Conservation (phyloP, 805 yeast species). For the Candida orba region DNA sequence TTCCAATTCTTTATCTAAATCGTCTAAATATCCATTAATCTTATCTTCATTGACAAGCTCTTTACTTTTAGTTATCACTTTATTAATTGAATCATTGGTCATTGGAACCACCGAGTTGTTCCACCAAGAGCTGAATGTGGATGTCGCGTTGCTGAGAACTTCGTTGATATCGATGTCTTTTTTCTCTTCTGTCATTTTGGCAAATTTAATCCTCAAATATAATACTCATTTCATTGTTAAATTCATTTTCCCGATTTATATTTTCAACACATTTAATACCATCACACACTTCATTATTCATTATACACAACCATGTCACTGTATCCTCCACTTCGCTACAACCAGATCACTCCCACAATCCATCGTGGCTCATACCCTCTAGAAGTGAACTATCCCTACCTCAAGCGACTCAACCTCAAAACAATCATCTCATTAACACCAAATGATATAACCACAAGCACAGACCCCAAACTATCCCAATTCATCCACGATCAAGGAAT, state of each 20-base stretch:
- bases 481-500: conserved; percentile 54
- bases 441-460: conserved; percentile 49
- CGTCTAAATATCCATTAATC: conserved; percentile 62
- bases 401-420: conserved; percentile 55
- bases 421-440: conserved; percentile 80
- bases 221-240: too few relatives aligned
- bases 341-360: conserved; percentile 55
- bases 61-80: conserved; percentile 29
- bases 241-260: too few relatives aligned
- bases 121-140: too few relatives aligned
- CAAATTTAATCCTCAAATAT: too few relatives aligned
- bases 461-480: conserved; percentile 41
- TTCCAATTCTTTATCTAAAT: conserved; percentile 68
- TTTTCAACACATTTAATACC: too few relatives aligned
- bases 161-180: too few relatives aligned
- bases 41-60: conserved; percentile 24
- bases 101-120: neutral
- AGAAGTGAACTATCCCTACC: conserved; percentile 59
- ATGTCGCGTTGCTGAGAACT: too few relatives aligned
- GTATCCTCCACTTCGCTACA: conserved; percentile 76
- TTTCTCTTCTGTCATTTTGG: too few relatives aligned
- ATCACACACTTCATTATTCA: neutral
- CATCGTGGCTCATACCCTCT: conserved; percentile 88
- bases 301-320: conserved; percentile 13
- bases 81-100: conserved; percentile 21